phyloP scores from a whole-genome alignment of 495 filamentous ascomycete genomes.

The Poronia punctata region DNA sequence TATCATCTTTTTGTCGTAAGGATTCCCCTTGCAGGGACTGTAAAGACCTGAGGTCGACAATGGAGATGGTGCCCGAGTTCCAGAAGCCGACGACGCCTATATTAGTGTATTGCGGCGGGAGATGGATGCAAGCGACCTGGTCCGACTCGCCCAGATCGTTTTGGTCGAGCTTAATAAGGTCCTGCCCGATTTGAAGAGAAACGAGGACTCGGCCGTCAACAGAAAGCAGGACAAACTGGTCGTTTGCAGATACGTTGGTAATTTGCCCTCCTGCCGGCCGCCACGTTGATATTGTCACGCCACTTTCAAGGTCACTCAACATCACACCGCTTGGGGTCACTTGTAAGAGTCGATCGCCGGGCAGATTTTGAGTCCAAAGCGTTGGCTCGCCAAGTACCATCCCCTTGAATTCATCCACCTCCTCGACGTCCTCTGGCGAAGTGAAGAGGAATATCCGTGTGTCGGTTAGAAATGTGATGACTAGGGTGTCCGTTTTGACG shows the following conservation, averaged over 20 bases:
- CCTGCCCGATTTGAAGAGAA: constrained; percentile 55
- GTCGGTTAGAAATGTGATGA: constrained; percentile 76
- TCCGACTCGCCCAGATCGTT: constrained; percentile 55
- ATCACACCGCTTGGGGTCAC: constrained; percentile 59
- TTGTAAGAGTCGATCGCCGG: constrained; percentile 61
- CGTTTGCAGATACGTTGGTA: constrained; percentile 70
- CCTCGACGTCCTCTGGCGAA: constrained; percentile 71
- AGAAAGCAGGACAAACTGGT: constrained; percentile 61
- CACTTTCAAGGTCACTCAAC: constrained; percentile 62
- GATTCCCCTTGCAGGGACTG: constrained; percentile 40
- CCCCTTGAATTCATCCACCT: constrained; percentile 65
- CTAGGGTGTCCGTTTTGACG: constrained; percentile 55
- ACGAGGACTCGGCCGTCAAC: constrained; percentile 61
- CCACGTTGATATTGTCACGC: constrained; percentile 64
- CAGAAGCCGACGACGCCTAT: constrained; percentile 81
- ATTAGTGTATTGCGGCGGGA: constrained; percentile 31
- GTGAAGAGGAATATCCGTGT: constrained; percentile 78
- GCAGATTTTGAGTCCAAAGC: constrained; percentile 60
- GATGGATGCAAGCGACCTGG: constrained; percentile 77
- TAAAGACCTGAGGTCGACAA: constrained; percentile 59
- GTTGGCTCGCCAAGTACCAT: constrained; percentile 65
- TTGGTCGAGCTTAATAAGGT: constrained; percentile 48
- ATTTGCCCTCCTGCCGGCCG: constrained; percentile 54
- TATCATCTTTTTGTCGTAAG: constrained; percentile 51
- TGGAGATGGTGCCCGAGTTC: constrained; percentile 63